A percentile compares a stretch with the other conserved stretches of the same genome.
These are phyloP conservation scores for Halenospora varia DNA, from an alignment of 495 filamentous ascomycete genomes.

Conservation along the genomic window DNA sequence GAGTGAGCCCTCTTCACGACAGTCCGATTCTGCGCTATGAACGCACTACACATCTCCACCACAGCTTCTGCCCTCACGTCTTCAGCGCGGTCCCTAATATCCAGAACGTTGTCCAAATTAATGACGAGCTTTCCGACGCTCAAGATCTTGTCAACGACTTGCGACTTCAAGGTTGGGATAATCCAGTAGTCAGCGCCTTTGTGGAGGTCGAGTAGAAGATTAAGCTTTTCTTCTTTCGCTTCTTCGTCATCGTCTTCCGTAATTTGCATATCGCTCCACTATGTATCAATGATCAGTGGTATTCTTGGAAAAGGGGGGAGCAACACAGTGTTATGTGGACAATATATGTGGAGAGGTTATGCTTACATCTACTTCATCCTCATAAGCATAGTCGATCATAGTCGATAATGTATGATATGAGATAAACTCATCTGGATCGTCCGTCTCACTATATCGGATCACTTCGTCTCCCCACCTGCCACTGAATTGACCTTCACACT, in stretches of 20 bases:
- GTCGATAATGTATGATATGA: conserved; percentile 20
- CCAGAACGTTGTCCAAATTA: conserved; percentile 14
- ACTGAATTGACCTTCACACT: conserved; percentile 23
- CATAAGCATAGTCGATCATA: conserved; percentile 30
- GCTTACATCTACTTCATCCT: conserved; percentile 9
- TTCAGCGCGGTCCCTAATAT: conserved; percentile 9
- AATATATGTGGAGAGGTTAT: too few relatives aligned
- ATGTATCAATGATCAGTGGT: too few relatives aligned
- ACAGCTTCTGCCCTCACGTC: conserved; percentile 3
- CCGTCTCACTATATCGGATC: conserved; percentile 1
- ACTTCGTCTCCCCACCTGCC: conserved; percentile 16
- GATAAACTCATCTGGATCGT: conserved; percentile 15
- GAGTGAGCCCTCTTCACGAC: neutral
- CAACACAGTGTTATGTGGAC: too few relatives aligned
- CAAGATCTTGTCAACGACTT: conserved; percentile 20
- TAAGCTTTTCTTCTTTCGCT: conserved; percentile 11
- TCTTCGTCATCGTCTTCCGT: conserved; percentile 16
- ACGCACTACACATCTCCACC: conserved; percentile 5
- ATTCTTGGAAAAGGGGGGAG: too few relatives aligned
- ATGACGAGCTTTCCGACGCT: conserved; percentile 13
- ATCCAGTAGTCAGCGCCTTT: conserved; percentile 18
- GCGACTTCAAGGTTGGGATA: conserved; percentile 12
- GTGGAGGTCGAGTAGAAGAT: conserved; percentile 26
- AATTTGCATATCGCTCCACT: conserved; percentile 18
- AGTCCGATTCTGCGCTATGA: neutral